Conservation (phyloP, 2,329 filamentous ascomycete species). For the Passalora sequoiae region DNA sequence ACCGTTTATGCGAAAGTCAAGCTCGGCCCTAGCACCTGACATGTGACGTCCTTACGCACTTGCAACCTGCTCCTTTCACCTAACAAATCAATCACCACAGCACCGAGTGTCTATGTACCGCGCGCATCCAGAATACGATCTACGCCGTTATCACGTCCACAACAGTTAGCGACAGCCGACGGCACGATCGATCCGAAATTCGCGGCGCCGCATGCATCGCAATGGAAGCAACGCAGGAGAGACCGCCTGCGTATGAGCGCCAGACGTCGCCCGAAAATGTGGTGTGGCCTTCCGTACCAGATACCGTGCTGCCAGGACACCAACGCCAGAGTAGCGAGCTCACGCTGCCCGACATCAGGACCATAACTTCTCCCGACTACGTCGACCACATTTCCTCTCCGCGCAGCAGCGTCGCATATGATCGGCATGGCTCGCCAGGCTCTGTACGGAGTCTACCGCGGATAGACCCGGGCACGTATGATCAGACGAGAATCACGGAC, state of each 20-base stretch:
- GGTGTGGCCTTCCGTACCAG: conserved; percentile 17
- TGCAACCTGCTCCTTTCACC: conserved; percentile 5
- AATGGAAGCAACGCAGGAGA: conserved; percentile 33
- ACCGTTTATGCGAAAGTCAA: no score
- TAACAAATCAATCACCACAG: not conserved
- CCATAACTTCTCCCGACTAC: conserved; percentile 38
- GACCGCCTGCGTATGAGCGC: conserved; percentile 40
- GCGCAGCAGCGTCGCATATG: conserved; percentile 13
- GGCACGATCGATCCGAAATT: not conserved
- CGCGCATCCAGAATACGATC: conserved; percentile 12
- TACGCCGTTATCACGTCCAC: conserved; percentile 17
- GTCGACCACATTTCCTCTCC: conserved; percentile 31
- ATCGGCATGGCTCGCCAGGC: conserved; percentile 20
- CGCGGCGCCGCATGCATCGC: conserved; percentile 9
- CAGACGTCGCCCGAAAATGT: conserved; percentile 32
- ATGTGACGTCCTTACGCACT: not conserved
- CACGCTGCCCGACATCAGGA: conserved; percentile 42
- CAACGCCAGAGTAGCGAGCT: conserved; percentile 26
- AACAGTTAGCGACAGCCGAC: conserved; percentile 16
- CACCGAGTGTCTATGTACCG: conserved; percentile 11
- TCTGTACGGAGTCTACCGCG: conserved; percentile 31
- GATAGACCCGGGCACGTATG: conserved; percentile 34
- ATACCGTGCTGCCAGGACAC: conserved; percentile 18
- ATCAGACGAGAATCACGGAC: conserved; percentile 29
- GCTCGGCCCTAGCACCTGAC: no score